Conservation (phyloP, 2,329 filamentous ascomycete species). For the Phaeosphaeria sp. region DNA sequence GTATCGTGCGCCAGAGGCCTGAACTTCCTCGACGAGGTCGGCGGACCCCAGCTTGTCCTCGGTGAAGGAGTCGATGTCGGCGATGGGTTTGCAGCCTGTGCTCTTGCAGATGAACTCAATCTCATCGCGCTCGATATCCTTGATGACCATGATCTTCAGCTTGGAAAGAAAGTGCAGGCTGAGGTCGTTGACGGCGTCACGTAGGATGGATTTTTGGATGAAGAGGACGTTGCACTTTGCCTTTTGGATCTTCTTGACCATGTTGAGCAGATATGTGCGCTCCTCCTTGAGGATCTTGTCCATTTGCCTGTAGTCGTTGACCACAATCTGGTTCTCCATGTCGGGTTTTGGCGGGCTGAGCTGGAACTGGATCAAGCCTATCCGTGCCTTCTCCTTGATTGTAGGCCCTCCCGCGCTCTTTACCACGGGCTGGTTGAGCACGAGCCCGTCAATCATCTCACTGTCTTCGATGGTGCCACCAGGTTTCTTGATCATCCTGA, state of each 20-base stretch:
- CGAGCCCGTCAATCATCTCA: conserved; percentile 93
- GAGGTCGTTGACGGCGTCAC: conserved; percentile 96
- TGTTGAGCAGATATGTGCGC: conserved; percentile 94
- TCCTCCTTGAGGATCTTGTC: conserved; percentile 99
- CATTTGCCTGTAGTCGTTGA: conserved; percentile 99
- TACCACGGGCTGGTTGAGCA: conserved; percentile 89
- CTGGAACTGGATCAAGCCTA: conserved; percentile 98
- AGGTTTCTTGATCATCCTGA: conserved; percentile 95
- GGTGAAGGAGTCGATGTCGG: conserved; percentile 97
- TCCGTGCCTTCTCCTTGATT: conserved; percentile 96
- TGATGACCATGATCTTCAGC: conserved; percentile 92
- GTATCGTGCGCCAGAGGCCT: conserved; percentile 86
- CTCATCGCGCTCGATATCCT: conserved; percentile 98
- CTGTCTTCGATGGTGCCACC: conserved; percentile 98
- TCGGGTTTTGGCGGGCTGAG: conserved; percentile 97
- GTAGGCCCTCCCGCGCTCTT: conserved; percentile 91
- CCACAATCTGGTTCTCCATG: conserved; percentile 99
- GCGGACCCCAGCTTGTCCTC: conserved; percentile 97
- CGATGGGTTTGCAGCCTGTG: conserved; percentile 97
- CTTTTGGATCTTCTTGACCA: conserved; percentile 99
- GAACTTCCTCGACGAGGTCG: conserved; percentile 91
- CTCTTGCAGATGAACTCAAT: conserved; percentile 99
- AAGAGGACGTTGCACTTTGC: conserved; percentile 98
- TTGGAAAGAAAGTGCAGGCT: conserved; percentile 97
- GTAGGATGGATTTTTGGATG: conserved; percentile 97